Evolutionary conservation across 768 basidiomycete species (phyloP).

Genomic region (Kwoniella bestiolae): DNA sequence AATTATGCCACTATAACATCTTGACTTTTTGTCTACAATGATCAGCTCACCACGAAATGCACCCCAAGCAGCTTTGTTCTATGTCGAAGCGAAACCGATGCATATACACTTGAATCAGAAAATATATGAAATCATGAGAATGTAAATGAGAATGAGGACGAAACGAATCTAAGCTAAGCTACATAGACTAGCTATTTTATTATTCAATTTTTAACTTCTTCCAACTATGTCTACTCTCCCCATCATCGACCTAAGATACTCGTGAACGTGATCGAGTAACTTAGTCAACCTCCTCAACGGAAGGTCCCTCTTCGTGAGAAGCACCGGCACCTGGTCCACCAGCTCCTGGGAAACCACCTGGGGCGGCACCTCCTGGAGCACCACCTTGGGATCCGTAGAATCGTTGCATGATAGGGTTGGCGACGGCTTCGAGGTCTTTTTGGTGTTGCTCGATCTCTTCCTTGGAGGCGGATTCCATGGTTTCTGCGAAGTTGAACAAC

Average conservation of each 20-base stretch:
- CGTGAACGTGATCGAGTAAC: background rate
- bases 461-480: conserved; percentile 85
- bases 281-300: conserved; percentile 80
- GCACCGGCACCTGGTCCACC: conserved; percentile 53
- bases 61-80: too few species aligned
- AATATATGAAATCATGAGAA: too few species aligned
- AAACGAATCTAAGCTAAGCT: too few species aligned
- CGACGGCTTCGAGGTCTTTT: conserved; percentile 85
- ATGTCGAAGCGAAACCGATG: background rate
- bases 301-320: conserved; percentile 69
- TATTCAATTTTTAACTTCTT: too few species aligned
- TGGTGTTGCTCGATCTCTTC: conserved; percentile 92
- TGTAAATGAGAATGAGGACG: too few species aligned
- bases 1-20: too few species aligned
- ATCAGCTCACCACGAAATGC: too few species aligned
- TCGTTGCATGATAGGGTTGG: conserved; percentile 63
- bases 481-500: conserved; percentile 59
- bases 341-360: conserved; percentile 65
- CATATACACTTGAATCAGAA: background rate
- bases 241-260: too few species aligned
- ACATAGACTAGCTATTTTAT: too few species aligned
- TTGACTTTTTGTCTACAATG: too few species aligned
- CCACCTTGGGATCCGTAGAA: conserved; percentile 70
- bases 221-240: too few species aligned
- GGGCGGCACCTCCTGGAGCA: conserved; percentile 65